Evolutionary conservation across 2,329 filamentous ascomycete genomes (phyloP).

Genomic region (Colletotrichum sp.): DNA sequence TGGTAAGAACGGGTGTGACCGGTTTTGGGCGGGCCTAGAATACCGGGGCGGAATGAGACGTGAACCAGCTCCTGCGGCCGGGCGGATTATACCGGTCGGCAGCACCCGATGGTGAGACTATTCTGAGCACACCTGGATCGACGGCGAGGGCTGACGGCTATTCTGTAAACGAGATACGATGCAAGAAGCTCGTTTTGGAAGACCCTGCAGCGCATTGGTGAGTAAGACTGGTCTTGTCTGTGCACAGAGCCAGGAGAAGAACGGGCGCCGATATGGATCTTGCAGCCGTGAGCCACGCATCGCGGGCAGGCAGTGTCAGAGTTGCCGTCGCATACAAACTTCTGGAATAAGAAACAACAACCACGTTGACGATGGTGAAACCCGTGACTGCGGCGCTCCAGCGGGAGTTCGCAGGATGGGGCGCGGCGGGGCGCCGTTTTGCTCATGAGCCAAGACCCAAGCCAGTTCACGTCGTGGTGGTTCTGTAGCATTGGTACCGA

Average conservation of each 20-base stretch:
- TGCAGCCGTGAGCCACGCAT: background rate
- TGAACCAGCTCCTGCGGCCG: background rate
- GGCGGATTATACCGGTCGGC: background rate
- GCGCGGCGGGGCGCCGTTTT: background rate
- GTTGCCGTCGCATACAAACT: background rate
- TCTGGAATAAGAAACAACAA: background rate
- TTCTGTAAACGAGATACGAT: background rate
- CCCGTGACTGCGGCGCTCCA: background rate
- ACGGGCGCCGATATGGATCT: background rate
- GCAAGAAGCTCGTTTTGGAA: background rate
- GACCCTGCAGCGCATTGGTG: background rate
- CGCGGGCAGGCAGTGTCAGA: background rate
- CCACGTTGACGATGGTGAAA: slow-evolving; percentile 6
- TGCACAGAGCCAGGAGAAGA: background rate
- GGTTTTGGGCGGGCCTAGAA: background rate
- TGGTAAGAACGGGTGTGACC: background rate
- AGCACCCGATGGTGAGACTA: background rate
- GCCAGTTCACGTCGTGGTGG: background rate
- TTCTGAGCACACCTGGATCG: background rate
- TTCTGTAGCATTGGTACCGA: background rate
- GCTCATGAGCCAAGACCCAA: background rate
- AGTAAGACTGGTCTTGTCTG: background rate
- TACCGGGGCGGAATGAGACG: background rate
- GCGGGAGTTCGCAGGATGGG: background rate
- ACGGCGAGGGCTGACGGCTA: background rate